Conservation (phyloP, 2,329 filamentous ascomycete species). For the Exserohilum rostratum region DNA sequence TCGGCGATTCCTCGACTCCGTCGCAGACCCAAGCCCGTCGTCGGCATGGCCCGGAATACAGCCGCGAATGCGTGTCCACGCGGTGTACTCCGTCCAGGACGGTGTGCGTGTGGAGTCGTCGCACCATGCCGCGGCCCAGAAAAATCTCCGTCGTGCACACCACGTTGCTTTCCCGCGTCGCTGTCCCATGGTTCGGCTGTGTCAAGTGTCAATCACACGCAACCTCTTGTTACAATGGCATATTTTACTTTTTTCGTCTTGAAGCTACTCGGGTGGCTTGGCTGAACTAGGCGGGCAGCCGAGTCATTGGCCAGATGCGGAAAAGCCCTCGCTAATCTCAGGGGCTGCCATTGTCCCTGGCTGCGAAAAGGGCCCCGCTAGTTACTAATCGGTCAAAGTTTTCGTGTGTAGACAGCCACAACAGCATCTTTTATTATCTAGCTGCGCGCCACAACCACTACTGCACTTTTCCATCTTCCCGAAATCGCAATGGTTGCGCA, state of each 20-base stretch:
- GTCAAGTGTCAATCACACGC: not conserved
- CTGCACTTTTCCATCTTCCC: too few species aligned
- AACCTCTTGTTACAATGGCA: not conserved
- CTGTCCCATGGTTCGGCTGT: not conserved
- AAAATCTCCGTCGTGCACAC: not conserved
- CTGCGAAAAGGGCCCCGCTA: too few species aligned
- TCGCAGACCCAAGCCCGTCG: too few species aligned
- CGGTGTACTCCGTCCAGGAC: not conserved
- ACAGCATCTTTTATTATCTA: too few species aligned
- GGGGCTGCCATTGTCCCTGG: not conserved
- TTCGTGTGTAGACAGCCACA: too few species aligned
- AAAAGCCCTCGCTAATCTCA: slow-evolving; percentile 14
- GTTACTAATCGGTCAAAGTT: too few species aligned
- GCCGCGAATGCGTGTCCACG: not conserved
- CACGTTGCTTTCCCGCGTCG: not conserved
- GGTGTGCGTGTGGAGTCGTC: slow-evolving; percentile 10
- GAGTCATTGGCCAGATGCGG: not conserved
- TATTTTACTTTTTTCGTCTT: too few species aligned
- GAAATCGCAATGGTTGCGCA: too few species aligned
- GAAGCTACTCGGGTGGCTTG: not conserved
- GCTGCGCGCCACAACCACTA: too few species aligned
- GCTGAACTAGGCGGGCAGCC: not conserved
- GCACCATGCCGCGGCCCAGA: slow-evolving; percentile 2
- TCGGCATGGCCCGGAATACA: not conserved
- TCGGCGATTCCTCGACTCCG: not conserved